phyloP scores from a whole-genome alignment of 2,329 filamentous ascomycete genomes.

The Pyrenophora seminiperda region DNA sequence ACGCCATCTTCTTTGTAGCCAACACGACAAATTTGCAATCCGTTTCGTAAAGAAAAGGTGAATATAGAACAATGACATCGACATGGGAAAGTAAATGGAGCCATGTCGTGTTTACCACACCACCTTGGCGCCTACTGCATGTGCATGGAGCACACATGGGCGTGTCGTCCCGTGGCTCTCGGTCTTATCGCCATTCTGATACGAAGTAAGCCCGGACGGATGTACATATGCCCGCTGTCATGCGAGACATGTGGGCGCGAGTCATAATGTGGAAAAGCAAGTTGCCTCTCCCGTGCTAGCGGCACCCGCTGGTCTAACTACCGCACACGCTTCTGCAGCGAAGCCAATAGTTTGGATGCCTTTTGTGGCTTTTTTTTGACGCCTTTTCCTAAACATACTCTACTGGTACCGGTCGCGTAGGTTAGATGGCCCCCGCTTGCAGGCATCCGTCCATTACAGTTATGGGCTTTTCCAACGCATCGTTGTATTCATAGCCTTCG shows the following conservation, averaged over 20 bases:
- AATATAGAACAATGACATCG: too few relatives aligned
- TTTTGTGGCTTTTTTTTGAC: not conserved
- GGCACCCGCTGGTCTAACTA: slow-evolving; percentile 3
- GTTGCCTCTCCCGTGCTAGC: slow-evolving; percentile 8
- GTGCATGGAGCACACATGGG: too few relatives aligned
- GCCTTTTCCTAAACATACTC: too few relatives aligned
- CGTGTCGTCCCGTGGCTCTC: not conserved
- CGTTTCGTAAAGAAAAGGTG: too few relatives aligned
- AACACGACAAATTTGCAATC: not conserved
- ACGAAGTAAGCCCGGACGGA: slow-evolving; percentile 9
- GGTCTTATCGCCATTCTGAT: slow-evolving; percentile 7
- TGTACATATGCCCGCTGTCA: not conserved
- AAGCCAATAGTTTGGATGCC: slow-evolving; percentile 10
- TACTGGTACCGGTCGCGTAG: too few relatives aligned
- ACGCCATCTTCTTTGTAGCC: not conserved
- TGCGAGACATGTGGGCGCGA: slow-evolving; percentile 6
- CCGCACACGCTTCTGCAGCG: slow-evolving; percentile 6
- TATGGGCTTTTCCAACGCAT: not conserved
- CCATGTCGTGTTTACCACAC: too few relatives aligned
- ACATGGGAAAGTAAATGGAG: too few relatives aligned
- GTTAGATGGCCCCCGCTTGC: too few relatives aligned
- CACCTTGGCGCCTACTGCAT: too few relatives aligned
- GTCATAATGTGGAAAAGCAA: slow-evolving; percentile 2
- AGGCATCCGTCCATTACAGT: slow-evolving; percentile 1
- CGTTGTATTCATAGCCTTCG: slow-evolving; percentile 1